Conservation (phyloP, 495 filamentous ascomycete species). For the Aspergillus panamensis region DNA sequence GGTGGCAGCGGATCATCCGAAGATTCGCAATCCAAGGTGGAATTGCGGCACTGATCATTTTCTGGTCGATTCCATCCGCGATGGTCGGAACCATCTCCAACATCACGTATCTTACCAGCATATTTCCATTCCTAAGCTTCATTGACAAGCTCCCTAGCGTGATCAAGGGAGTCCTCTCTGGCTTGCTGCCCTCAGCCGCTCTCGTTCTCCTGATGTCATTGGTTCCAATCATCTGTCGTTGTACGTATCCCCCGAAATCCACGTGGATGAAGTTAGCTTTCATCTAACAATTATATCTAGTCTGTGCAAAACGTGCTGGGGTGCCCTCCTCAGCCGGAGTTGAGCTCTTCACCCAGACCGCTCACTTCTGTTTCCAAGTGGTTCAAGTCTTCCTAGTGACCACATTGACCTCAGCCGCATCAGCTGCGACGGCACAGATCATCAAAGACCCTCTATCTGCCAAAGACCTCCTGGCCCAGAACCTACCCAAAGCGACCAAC, state of each 20-base stretch:
- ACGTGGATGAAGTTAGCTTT: not conserved
- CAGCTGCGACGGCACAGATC: constrained; percentile 62
- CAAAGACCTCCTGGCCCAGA: constrained; percentile 63
- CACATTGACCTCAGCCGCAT: constrained; percentile 70
- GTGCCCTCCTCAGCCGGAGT: constrained; percentile 72
- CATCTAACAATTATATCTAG: constrained; percentile 35
- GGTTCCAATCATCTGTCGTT: constrained; percentile 76
- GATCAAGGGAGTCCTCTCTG: constrained; percentile 74
- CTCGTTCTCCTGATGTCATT: constrained; percentile 82
- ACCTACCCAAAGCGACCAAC: constrained; percentile 77
- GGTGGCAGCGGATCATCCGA: constrained; percentile 76
- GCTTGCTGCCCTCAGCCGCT: constrained; percentile 71
- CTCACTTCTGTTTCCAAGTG: constrained; percentile 89
- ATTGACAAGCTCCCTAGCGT: constrained; percentile 63
- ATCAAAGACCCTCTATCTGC: constrained; percentile 57
- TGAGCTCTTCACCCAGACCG: constrained; percentile 82
- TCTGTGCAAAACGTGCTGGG: constrained; percentile 67
- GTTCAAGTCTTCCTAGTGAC: constrained; percentile 86
- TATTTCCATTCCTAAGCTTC: constrained; percentile 63
- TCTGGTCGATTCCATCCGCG: constrained; percentile 87
- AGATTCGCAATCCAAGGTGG: constrained; percentile 62
- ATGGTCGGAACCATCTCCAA: constrained; percentile 81
- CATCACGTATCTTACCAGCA: constrained; percentile 59
- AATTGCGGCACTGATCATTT: constrained; percentile 74
- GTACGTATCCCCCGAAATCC: constrained; percentile 39